Evolutionary conservation across 2,329 filamentous ascomycete genomes (phyloP).

Genomic region (Pseudocercospora cruenta): DNA sequence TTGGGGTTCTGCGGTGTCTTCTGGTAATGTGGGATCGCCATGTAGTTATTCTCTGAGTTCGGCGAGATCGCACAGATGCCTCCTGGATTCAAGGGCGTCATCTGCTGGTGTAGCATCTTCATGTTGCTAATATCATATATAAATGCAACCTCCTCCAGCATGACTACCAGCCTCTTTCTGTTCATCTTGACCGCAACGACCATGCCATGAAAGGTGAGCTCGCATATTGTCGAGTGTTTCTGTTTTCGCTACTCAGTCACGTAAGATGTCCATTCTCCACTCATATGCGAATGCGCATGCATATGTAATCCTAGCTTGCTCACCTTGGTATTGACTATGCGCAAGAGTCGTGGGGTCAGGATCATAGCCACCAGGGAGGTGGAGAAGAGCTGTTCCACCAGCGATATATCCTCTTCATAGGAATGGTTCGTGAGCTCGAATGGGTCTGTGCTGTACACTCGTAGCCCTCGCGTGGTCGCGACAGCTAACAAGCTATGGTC

Average conservation of each 20-base stretch:
- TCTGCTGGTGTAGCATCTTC: constrained; percentile 89
- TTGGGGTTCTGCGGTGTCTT: constrained; percentile 45
- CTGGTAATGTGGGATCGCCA: constrained; percentile 86
- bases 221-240: constrained; percentile 87
- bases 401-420: constrained; percentile 85
- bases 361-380: constrained; percentile 94
- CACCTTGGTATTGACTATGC: constrained; percentile 98
- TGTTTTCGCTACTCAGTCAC: constrained; percentile 40
- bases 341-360: constrained; percentile 84
- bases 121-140: constrained; percentile 99
- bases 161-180: constrained; percentile 87
- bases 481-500: constrained; percentile 97
- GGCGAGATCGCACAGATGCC: constrained; percentile 88
- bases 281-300: not conserved
- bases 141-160: constrained; percentile 95
- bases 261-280: constrained; percentile 21
- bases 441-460: constrained; percentile 94
- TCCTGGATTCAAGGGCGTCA: constrained; percentile 88
- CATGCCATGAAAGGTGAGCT: constrained; percentile 96
- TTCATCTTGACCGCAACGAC: constrained; percentile 93
- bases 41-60: constrained; percentile 92
- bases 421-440: constrained; percentile 95
- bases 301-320: constrained; percentile 30
- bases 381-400: constrained; percentile 98
- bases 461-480: constrained; percentile 89